A percentile compares a stretch with the other conserved stretches of the same genome.
Conservation (phyloP, 495 filamentous ascomycete genomes). For the Aspergillus bridgeri region DNA sequence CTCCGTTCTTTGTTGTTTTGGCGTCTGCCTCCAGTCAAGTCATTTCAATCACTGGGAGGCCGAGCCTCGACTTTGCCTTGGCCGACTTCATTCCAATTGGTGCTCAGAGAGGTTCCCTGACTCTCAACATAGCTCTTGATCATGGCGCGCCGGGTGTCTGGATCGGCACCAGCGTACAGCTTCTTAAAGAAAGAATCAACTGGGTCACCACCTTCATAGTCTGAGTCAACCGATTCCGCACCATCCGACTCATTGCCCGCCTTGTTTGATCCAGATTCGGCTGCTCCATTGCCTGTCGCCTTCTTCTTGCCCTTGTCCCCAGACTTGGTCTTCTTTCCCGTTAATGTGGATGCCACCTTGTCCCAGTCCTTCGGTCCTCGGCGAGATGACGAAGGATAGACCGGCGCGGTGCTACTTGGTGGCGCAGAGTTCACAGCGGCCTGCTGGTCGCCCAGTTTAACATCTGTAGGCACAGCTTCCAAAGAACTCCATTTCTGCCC, state of each 20-base stretch:
- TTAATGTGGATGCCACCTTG: conserved; percentile 60
- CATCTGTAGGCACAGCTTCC: conserved; percentile 47
- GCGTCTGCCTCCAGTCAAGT: neutral
- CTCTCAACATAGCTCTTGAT: conserved; percentile 96
- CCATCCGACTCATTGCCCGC: conserved; percentile 38
- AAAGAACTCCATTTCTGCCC: conserved; percentile 76
- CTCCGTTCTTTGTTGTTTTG: neutral
- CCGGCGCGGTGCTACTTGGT: conserved; percentile 41
- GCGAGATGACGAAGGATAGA: conserved; percentile 87
- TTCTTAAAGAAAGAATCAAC: conserved; percentile 89
- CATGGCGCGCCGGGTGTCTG: conserved; percentile 87
- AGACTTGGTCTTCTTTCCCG: conserved; percentile 40
- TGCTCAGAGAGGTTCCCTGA: conserved; percentile 89
- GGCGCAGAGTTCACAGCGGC: conserved; percentile 18
- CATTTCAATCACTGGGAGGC: conserved; percentile 51
- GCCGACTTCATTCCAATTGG: conserved; percentile 84
- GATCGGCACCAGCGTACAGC: conserved; percentile 73
- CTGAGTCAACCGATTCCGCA: conserved; percentile 47
- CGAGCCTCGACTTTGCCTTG: conserved; percentile 66
- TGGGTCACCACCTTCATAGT: conserved; percentile 65
- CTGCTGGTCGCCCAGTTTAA: conserved; percentile 28
- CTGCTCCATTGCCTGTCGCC: neutral
- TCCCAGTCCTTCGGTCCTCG: conserved; percentile 91
- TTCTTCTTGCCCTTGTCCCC: conserved; percentile 6
- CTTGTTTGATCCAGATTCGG: conserved; percentile 12